A percentile compares a stretch with the other conserved stretches of the same genome.
Evolutionary conservation across 192 early-diverging fungal genomes (phyloP).

Genomic region (Neocallimastix lanati): DNA sequence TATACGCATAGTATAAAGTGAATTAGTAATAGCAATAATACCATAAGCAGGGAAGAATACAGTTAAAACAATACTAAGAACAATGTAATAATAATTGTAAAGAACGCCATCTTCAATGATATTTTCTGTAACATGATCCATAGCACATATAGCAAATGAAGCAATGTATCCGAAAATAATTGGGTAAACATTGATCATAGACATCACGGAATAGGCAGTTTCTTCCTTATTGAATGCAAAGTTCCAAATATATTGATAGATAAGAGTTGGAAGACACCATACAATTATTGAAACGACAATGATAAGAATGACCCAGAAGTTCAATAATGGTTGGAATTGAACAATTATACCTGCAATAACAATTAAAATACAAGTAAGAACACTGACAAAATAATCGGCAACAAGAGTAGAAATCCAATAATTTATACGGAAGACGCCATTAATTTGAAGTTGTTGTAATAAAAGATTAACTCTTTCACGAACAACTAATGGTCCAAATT

Average conservation of each 20-base stretch:
- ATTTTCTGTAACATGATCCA: background rate
- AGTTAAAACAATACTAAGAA: background rate
- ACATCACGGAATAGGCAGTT: background rate
- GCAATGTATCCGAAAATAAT: background rate
- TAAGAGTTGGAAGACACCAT: background rate
- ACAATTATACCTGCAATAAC: background rate
- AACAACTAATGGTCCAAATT: background rate
- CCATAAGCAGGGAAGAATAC: background rate
- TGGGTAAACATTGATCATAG: background rate
- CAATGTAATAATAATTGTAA: background rate
- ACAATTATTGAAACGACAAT: background rate
- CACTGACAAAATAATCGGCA: background rate
- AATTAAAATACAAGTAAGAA: background rate
- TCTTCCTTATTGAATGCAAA: background rate
- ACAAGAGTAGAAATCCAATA: background rate
- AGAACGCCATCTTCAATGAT: background rate
- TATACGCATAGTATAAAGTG: background rate
- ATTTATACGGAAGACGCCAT: background rate
- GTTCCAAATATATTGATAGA: background rate
- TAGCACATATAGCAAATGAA: background rate
- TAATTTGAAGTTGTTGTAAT: background rate
- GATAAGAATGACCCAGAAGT: background rate
- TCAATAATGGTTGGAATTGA: background rate
- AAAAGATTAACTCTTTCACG: background rate
- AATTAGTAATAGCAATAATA: background rate